Evolutionary conservation across 2,329 filamentous ascomycete species (phyloP).

Genomic region (Podosphaera aphanis): DNA sequence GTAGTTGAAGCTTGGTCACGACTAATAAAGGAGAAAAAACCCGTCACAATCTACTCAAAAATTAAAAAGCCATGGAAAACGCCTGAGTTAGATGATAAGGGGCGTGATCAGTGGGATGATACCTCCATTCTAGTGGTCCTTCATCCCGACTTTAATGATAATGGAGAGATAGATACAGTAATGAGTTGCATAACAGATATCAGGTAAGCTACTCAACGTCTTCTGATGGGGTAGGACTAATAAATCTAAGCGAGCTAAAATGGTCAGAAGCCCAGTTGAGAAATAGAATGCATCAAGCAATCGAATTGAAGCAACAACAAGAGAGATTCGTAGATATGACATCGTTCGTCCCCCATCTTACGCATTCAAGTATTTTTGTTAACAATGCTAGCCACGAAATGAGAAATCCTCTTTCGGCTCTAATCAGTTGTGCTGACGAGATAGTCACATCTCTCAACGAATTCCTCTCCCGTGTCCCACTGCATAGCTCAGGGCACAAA

Average conservation of each 20-base stretch:
- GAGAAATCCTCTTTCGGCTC: conserved; percentile 52
- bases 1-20: conserved; percentile 38
- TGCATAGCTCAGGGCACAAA: neutral
- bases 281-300: conserved; percentile 53
- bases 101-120: conserved; percentile 35
- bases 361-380: conserved; percentile 1
- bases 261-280: conserved; percentile 63
- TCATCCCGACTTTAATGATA: conserved; percentile 43
- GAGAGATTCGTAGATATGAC: conserved; percentile 55
- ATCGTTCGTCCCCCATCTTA: conserved; percentile 14
- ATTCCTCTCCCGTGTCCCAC: neutral
- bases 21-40: conserved; percentile 34
- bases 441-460: conserved; percentile 25
- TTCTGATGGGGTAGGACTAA: neutral
- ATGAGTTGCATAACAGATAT: conserved; percentile 73
- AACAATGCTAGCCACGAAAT: conserved; percentile 33
- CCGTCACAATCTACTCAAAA: conserved; percentile 49
- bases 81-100: conserved; percentile 19
- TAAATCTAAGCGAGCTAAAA: conserved; percentile 42
- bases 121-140: conserved; percentile 61
- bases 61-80: conserved; percentile 40
- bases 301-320: conserved; percentile 52
- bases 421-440: conserved; percentile 56
- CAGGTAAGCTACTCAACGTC: neutral
- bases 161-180: conserved; percentile 45